A percentile compares a stretch with the other conserved stretches of the same genome.
These are phyloP conservation scores for Pseudozyma sp. DNA, from an alignment of 1,284 basidiomycete genomes.

Conservation along the genomic window DNA sequence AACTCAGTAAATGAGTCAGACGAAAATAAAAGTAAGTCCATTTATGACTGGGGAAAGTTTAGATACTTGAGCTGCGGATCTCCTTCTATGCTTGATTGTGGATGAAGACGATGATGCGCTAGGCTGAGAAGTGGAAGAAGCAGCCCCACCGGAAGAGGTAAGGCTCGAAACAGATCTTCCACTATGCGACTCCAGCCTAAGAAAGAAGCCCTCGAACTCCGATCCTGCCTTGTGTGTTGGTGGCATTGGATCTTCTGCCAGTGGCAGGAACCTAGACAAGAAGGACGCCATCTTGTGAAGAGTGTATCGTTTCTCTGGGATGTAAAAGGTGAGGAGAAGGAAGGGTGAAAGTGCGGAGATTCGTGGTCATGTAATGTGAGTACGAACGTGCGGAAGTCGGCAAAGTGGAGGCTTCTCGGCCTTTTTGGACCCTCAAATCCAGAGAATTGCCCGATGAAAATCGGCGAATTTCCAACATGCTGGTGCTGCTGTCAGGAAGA, in stretches of 20 bases:
- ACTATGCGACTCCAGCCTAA: constrained; percentile 38
- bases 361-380: neutral
- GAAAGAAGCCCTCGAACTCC: constrained; percentile 53
- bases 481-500: neutral
- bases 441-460: constrained; percentile 6
- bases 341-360: neutral
- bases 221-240: constrained; percentile 43
- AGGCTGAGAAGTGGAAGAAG: neutral
- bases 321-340: neutral
- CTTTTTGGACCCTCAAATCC: neutral
- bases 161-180: constrained; percentile 7
- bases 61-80: no score
- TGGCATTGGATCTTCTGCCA: constrained; percentile 40
- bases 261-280: constrained; percentile 21
- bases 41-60: no score
- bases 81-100: neutral
- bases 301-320: neutral
- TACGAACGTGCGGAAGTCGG: constrained; percentile 19
- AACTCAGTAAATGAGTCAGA: no score
- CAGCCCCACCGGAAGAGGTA: no score
- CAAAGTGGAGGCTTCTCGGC: constrained; percentile 23
- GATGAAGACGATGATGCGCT: neutral
- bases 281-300: neutral
- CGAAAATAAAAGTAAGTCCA: no score
- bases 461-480: constrained; percentile 3